phyloP scores from a whole-genome alignment of 2,329 filamentous ascomycete species.

The Neocatenulostroma microsporum region DNA sequence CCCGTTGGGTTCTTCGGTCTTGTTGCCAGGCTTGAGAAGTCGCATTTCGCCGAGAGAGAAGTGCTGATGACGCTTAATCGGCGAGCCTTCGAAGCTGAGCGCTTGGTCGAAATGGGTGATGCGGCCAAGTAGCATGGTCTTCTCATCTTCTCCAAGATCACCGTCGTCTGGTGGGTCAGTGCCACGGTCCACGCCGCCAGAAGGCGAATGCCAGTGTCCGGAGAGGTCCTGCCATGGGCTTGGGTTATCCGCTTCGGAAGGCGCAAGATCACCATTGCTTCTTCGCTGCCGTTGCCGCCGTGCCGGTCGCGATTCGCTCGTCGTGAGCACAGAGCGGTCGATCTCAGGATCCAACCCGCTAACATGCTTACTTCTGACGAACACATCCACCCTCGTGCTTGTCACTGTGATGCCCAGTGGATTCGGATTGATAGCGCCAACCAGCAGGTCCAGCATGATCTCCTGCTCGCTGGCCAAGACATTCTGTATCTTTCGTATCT shows the following conservation, averaged over 20 bases:
- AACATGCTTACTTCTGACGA: conserved; percentile 86
- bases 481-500: conserved; percentile 73
- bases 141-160: conserved; percentile 54
- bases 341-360: conserved; percentile 5
- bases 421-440: conserved; percentile 86
- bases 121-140: conserved; percentile 86
- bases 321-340: neutral
- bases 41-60: conserved; percentile 76
- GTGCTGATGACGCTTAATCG: conserved; percentile 66
- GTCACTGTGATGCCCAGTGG: conserved; percentile 80
- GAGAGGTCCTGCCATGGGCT: conserved; percentile 16
- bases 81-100: conserved; percentile 80
- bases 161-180: conserved; percentile 37
- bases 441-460: conserved; percentile 84
- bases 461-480: conserved; percentile 91
- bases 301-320: neutral
- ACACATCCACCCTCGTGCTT: conserved; percentile 82
- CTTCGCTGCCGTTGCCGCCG: conserved; percentile 5
- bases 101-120: conserved; percentile 82
- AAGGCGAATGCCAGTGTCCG: conserved; percentile 19
- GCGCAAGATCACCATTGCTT: neutral
- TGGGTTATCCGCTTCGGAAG: conserved; percentile 1
- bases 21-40: conserved; percentile 70
- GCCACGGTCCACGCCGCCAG: conserved; percentile 15
- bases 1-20: conserved; percentile 72